phyloP scores from a whole-genome alignment of 2,329 filamentous ascomycete genomes.

The Lanzia echinophila region DNA sequence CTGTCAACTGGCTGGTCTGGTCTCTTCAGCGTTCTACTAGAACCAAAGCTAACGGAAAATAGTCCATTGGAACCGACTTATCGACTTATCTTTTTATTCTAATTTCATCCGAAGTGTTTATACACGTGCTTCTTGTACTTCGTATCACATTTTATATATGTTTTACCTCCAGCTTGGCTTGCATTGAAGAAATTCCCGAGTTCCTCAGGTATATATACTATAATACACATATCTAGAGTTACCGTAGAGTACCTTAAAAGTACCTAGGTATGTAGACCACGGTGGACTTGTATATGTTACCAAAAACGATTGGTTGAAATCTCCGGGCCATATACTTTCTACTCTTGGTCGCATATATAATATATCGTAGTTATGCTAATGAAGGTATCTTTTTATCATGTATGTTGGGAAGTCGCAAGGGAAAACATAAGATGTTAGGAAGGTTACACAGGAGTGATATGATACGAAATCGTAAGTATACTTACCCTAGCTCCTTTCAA shows the following conservation, averaged over 20 bases:
- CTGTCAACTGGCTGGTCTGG: not conserved
- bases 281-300: not conserved
- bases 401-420: not conserved
- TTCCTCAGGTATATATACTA: conserved; percentile 6
- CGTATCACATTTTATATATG: not conserved
- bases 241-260: not conserved
- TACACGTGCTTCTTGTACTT: conserved; percentile 1
- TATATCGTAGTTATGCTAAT: not conserved
- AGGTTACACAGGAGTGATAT: not conserved
- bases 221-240: no score
- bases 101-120: conserved; percentile 9
- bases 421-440: conserved; percentile 6
- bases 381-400: not conserved
- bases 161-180: not conserved
- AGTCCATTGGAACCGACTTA: no score
- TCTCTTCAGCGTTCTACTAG: not conserved
- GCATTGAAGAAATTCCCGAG: no score
- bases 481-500: not conserved
- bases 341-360: not conserved
- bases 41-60: no score
- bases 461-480: not conserved
- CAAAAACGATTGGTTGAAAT: not conserved
- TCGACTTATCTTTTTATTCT: not conserved
- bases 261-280: not conserved
- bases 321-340: not conserved